Evolutionary conservation across 2,329 filamentous ascomycete genomes (phyloP), one percentile per base, ranked within the genome.

Genomic region (Cordyceps fumosorosea): DNA sequence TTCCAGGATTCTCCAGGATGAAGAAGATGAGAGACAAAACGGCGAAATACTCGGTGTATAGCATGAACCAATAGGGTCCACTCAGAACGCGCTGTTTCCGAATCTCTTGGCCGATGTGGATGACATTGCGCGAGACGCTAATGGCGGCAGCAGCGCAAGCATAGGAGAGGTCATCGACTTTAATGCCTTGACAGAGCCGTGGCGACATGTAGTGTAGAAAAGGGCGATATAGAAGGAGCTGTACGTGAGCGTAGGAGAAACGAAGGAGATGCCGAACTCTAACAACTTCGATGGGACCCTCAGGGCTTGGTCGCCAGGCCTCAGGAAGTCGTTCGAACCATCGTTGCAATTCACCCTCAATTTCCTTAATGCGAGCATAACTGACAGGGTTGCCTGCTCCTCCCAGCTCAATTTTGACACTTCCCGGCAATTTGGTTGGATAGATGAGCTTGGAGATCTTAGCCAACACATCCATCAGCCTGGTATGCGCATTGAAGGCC

Each of bases 41-140:
- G 16, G 89, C 87, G 70, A 92, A 93, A 75, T 91, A 93, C 18
- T 90, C 89, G 2, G 89, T 91, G 70, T 91, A 93, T 71, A 93
- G 85, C 67, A 90, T 89, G 70, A 93, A 93, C 90, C 90, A 95
- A 73, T 91, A 93, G 0, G 90, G 89, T 0, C 90, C 91, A 65
- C 89, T 88, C n/a, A 95, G 78, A 7, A 91, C 79, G 4, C 87
- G 84, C 68, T 88, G 84, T 70, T 87, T 88, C 66, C 89, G 87
- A 78, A 93, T 93, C 69, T 92, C 88, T 24, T 86, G 82, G 5
- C 88, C 89, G 63, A 93, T 91, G 69, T 93, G 89, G 40, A 95
- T 84, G 64, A 95, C 90, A 69, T 93, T 89, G 4, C 81, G 79
- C 11, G 83, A 84, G 14, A 92, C 80, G 63, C 81, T 86, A 59